Evolutionary conservation across 768 basidiomycete species (phyloP), one percentile per base, ranked within the genome.

Genomic region (Auricularia sp.): DNA sequence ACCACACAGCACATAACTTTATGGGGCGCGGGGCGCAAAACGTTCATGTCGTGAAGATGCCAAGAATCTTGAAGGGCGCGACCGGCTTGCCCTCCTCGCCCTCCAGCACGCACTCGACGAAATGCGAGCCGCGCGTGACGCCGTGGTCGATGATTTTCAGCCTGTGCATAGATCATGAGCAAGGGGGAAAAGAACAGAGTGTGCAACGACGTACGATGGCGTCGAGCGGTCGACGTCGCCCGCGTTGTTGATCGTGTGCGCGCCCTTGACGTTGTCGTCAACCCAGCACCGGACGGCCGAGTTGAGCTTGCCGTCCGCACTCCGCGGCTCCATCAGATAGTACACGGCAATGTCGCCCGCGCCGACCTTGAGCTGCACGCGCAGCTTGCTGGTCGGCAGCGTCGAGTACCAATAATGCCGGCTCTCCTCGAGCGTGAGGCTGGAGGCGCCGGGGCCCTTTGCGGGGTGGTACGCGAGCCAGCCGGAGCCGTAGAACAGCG

Each of bases 271-370:
- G 72, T 99, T 99, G 74, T 99, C 95, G 74, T 99, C 97, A 36
- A 99, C 97, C 96, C 96, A 98, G 73, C 97, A 98, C 70, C 90
- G 84, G 3, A 95, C 79, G 62, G 83, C 80, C 69, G 87, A 86
- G 36, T 91, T 88, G 66, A 83, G 69, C 4, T 71, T 78, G 4
- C 83, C 86, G 42, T 84, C 78, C 18, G 77, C 72, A 33, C 70
- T 71, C 61, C 80, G 76, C 11, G 91, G 87, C 66, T 93, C 92
- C 72, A 83, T 83, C 36, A 98, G 66, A 75, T 87, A 97, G 76
- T 98, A 98, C 8, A 99, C 80, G 43, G 90, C 94, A 47, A 99
- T 83, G 71, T 98, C 96, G 8, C 97, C 97, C 36, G 90, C 91
- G 3, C 89, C 88, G 0, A 91, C 82, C 72, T 84, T 84, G 64